phyloP scores from a whole-genome alignment of 768 basidiomycete genomes.

The Fomitopsis pulvina region DNA sequence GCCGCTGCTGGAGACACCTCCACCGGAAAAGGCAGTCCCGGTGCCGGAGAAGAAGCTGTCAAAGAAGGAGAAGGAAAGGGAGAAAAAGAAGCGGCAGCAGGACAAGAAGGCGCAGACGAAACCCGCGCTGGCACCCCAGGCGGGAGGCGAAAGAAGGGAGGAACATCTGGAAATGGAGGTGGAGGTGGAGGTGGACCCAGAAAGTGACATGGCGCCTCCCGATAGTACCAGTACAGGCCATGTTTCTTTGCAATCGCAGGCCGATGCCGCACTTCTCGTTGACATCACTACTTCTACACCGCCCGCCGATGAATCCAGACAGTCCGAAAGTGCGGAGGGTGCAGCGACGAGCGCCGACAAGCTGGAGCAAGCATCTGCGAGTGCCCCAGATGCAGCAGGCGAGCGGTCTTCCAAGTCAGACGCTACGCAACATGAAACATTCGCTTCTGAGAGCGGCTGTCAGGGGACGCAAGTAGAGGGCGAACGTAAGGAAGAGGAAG shows the following conservation, averaged over 20 bases:
- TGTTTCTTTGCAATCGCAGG: neutral
- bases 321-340: neutral
- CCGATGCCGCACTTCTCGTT: neutral
- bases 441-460: neutral
- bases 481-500: neutral
- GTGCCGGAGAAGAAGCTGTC: neutral
- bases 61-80: slow-evolving; percentile 1
- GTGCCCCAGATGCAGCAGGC: neutral
- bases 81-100: neutral
- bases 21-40: neutral
- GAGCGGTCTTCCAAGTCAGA: neutral
- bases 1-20: neutral
- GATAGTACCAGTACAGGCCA: slow-evolving; percentile 2
- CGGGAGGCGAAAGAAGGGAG: neutral
- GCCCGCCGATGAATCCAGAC: neutral
- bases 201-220: slow-evolving; percentile 1
- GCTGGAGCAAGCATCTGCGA: neutral
- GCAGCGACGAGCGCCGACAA: neutral
- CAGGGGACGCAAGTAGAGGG: neutral
- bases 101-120: neutral
- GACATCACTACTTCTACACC: neutral
- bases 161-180: neutral
- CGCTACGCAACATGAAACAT: neutral
- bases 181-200: neutral
- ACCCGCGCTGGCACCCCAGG: neutral